Base-by-base conservation (phyloP, 768 basidiomycete species). In the Lentinula guzmanii region DNA sequence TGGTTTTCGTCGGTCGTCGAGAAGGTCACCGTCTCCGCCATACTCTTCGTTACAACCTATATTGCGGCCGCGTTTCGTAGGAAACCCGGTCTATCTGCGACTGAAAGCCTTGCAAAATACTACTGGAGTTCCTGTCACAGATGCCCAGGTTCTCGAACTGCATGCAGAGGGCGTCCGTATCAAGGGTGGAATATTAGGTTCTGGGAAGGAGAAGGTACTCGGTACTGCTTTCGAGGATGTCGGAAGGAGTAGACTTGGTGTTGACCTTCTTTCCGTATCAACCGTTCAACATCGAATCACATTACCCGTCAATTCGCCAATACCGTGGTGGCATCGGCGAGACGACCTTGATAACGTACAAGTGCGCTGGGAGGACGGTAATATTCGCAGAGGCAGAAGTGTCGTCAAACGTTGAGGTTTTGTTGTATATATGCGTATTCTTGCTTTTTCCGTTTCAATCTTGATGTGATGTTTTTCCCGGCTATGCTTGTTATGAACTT, bases 221-320 rank as follows among this genome's bases (percentile, higher is more conserved):
- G 59, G 59, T 11, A 52, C 39, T n/a, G 59, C 59, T 8, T 60
- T 52, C 42, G 59, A 60, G 59, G 59, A 60, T 5, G 39, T 52
- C 1, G 59, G 59, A 24, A 52, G 59, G 15, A 60, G 59, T 41
- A 31, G 39, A 13, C 41, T 60, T 8, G 48, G 59, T 33, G 11
- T 58, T 15, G 48, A 58, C 16, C 11, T 43, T 31, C 39, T 46
- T 15, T 41, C 45, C 7, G 42, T 45, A 31, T 24, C 31, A 9
- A 35, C 42, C 10, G 33, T 42, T 15, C 39, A 13, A 46, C 41
- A 28, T 13, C 24, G 28, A 8, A 43, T 43, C 18, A 41, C 33
- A 13, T 46, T 58, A 46, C 41, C 42, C 7, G 11, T 58, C 10
- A 59, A 59, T 35, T 34, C 48, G n/a, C 58, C 43, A 13, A 37